Base-by-base conservation (phyloP, 2,329 filamentous ascomycete species). In the Escovopsis weberi region DNA sequence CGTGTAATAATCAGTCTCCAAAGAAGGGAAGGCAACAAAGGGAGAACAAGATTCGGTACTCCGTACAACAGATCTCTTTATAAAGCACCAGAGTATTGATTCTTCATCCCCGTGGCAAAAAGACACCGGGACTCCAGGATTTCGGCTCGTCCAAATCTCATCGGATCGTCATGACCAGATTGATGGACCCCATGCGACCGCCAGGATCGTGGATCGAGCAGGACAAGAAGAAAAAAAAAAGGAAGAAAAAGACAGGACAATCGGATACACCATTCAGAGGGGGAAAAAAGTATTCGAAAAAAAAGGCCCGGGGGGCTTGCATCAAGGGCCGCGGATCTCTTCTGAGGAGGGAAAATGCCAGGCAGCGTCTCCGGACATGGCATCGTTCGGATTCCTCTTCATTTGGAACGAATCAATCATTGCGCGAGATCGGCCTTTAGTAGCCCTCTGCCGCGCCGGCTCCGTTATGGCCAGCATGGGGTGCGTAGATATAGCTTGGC, bases 391-490 rank as follows among this genome's bases (percentile, higher is more conserved):
- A 11, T 2, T 15, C 26, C 26, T n/a, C 8, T 3, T 32, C 4
- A 1, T 3, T 32, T 11, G 28, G 11, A 32, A 32, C 8, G 4
- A 11, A 32, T 3, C 28, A 11, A 32, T 3, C 28, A 9, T 9
- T 9, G 3, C 28, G 28, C 28, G 28, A 4, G 4, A 32, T 9
- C 23, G 4, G n/a, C 34, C 11, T 26, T 42, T 67, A 74, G 55
- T 74, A 78, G 39, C 65, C 65, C 30, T 76, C 74, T 38, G 63
- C 65, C 37, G 65, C 59, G 23, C 63, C 59, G n/a, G 72, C 63
- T 33, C 75, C 76, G 53, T 80, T 80, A 50, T 80, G 75, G 26
- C 69, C 69, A 33, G 65, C 55, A 51, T 75, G 70, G n/a, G 64
- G 60, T 28, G 59, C 59, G 53, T 77, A 78, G 54, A 76, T 67